A percentile compares a stretch with the other conserved stretches of the same genome.
phyloP scores from a whole-genome alignment of 768 basidiomycete species.

The Grammothele lineata region DNA sequence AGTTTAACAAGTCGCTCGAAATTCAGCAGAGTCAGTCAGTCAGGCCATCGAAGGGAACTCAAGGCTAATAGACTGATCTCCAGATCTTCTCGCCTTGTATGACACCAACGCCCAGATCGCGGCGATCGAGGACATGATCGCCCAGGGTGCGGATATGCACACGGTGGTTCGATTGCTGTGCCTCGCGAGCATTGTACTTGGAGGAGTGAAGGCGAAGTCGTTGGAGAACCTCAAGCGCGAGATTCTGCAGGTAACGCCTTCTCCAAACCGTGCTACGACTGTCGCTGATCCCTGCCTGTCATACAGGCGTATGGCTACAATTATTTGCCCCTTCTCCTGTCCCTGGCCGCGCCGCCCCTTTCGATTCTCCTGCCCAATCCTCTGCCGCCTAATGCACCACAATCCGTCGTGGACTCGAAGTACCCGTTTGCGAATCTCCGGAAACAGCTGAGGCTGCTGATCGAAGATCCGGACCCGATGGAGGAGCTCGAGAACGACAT shows the following conservation, averaged over 20 bases:
- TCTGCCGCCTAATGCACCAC: slow-evolving; percentile 47
- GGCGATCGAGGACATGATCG: slow-evolving; percentile 89
- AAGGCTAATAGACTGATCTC: too few relatives aligned
- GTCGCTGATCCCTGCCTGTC: slow-evolving; percentile 27
- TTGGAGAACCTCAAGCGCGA: slow-evolving; percentile 91
- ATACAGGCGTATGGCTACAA: slow-evolving; percentile 71
- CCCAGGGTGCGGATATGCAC: slow-evolving; percentile 80
- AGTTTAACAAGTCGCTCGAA: slow-evolving; percentile 90
- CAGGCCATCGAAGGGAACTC: too few relatives aligned
- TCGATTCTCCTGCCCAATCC: slow-evolving; percentile 64
- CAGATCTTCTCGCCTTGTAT: slow-evolving; percentile 94
- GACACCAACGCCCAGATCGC: slow-evolving; percentile 73
- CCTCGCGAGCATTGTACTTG: slow-evolving; percentile 77
- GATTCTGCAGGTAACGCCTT: slow-evolving; percentile 76
- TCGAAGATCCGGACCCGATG: slow-evolving; percentile 79
- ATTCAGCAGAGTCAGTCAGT: slow-evolving; percentile 82
- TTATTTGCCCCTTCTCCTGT: slow-evolving; percentile 62
- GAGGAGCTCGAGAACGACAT: slow-evolving; percentile 92
- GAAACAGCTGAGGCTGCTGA: slow-evolving; percentile 85
- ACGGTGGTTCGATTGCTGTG: slow-evolving; percentile 77
- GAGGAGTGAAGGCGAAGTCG: slow-evolving; percentile 82
- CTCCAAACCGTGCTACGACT: too few relatives aligned
- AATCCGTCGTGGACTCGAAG: slow-evolving; percentile 42
- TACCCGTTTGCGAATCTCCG: slow-evolving; percentile 71
- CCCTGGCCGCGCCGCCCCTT: slow-evolving; percentile 63